A percentile compares a stretch with the other conserved stretches of the same genome.
Evolutionary conservation across 192 early-diverging fungal species (phyloP).

Genomic region (Haplosporangium gracile): DNA sequence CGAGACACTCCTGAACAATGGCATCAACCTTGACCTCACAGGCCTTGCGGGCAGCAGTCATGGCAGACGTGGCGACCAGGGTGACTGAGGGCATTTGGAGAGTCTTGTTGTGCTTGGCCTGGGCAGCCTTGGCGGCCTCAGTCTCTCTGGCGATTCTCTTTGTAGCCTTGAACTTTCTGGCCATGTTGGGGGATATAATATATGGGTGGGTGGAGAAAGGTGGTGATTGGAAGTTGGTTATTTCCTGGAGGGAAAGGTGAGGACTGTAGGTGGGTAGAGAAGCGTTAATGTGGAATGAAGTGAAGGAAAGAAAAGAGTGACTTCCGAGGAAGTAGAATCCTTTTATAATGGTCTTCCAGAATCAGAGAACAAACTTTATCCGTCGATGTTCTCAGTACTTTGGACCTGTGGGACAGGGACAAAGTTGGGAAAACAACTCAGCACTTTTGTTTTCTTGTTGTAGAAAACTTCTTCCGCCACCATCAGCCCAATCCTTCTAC

Average conservation of each 20-base stretch:
- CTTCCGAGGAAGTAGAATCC: neutral
- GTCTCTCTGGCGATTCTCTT: conserved; percentile 31
- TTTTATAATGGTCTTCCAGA: neutral
- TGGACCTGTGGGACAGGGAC: too few species aligned
- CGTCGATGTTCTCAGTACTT: too few species aligned
- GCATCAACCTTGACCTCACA: conserved; percentile 51
- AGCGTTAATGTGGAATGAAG: neutral
- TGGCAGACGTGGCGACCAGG: conserved; percentile 41
- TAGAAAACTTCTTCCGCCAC: too few species aligned
- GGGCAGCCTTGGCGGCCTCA: conserved; percentile 19
- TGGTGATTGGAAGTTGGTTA: neutral
- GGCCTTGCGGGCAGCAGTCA: conserved; percentile 30
- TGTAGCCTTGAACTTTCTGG: conserved; percentile 27
- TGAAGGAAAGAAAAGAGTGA: conserved; percentile 4
- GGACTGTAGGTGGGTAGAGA: neutral
- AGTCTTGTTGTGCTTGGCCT: conserved; percentile 43
- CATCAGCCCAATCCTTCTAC: too few species aligned
- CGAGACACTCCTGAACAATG: conserved; percentile 48
- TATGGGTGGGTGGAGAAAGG: neutral
- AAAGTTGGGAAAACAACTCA: too few species aligned
- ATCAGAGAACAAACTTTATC: too few species aligned
- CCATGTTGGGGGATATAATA: conserved; percentile 14
- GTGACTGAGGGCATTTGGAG: conserved; percentile 39
- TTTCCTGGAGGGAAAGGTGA: neutral
- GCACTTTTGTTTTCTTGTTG: too few species aligned